A percentile compares a stretch with the other conserved stretches of the same genome.
phyloP scores from a whole-genome alignment of 768 basidiomycete species.

The Tremella yokohamensis region DNA sequence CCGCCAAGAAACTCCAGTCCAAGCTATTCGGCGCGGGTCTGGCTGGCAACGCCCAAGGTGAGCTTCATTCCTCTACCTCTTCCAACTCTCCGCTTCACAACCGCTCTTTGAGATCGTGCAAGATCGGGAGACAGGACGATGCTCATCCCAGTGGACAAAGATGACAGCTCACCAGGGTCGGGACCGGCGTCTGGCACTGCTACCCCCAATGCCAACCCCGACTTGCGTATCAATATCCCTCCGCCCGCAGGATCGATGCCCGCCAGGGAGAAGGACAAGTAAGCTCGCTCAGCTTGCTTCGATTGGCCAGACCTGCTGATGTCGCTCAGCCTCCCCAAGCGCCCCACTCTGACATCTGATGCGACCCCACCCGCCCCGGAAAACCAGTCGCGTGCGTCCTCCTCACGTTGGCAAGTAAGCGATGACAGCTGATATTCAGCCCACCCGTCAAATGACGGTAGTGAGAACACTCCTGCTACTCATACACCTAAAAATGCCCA shows the following conservation, averaged over 20 bases:
- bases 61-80: not conserved
- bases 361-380: slow-evolving; percentile 24
- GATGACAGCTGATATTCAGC: slow-evolving; percentile 9
- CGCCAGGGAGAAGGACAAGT: slow-evolving; percentile 42
- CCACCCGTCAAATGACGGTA: slow-evolving; percentile 24
- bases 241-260: slow-evolving; percentile 1
- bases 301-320: not conserved
- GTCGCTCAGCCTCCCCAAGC: slow-evolving; percentile 41
- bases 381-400: slow-evolving; percentile 20
- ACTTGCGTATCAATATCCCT: slow-evolving; percentile 26
- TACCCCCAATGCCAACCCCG: slow-evolving; percentile 15
- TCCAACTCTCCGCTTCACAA: not conserved
- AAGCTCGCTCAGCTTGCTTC: slow-evolving; percentile 13
- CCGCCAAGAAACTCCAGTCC: slow-evolving; percentile 66
- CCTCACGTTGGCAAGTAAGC: not conserved
- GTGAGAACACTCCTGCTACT: slow-evolving; percentile 45
- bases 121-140: not conserved
- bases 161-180: not conserved
- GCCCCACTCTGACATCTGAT: slow-evolving; percentile 31
- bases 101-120: too few relatives aligned
- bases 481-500: slow-evolving; percentile 2
- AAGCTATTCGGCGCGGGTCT: slow-evolving; percentile 60
- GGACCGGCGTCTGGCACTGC: slow-evolving; percentile 24
- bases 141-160: slow-evolving; percentile 1
- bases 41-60: not conserved